phyloP scores from a whole-genome alignment of 2,329 filamentous ascomycete genomes.

The Pseudogymnoascus sp. region DNA sequence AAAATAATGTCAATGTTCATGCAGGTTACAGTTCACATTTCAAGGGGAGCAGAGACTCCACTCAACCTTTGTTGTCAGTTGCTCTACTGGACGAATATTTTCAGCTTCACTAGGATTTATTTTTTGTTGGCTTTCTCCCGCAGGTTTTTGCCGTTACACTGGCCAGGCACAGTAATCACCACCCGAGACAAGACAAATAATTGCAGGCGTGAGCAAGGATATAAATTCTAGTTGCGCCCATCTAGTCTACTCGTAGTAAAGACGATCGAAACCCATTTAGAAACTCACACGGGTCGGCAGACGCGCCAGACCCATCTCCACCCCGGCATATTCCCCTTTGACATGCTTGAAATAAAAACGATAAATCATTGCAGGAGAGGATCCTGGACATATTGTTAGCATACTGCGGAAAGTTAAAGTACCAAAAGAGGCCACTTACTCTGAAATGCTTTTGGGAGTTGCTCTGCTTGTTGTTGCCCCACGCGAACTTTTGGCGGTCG shows the following conservation, averaged over 20 bases:
- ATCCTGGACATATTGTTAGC: constrained; percentile 25
- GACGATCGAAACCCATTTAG: background rate
- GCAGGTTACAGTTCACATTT: constrained; percentile 5
- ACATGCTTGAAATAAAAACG: constrained; percentile 10
- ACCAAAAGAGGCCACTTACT: constrained; percentile 32
- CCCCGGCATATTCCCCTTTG: background rate
- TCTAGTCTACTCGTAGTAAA: background rate
- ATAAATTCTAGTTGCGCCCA: background rate
- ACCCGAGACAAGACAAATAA: background rate
- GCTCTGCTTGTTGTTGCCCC: constrained; percentile 60
- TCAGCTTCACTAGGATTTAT: background rate
- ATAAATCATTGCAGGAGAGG: constrained; percentile 27
- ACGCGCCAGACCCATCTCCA: background rate
- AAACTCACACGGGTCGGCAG: background rate
- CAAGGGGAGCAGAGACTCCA: background rate
- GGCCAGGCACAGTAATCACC: background rate
- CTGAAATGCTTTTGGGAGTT: constrained; percentile 64
- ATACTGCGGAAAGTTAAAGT: background rate
- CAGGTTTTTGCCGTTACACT: background rate
- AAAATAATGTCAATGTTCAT: background rate
- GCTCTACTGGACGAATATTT: background rate
- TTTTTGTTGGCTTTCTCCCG: background rate
- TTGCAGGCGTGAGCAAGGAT: background rate
- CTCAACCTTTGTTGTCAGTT: background rate
- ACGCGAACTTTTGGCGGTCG: constrained; percentile 55